Percentiles rank a stretch among this genome's conserved stretches.
phyloP scores from a whole-genome alignment of 208 protist species.

The Acanthamoeba triangularis region DNA sequence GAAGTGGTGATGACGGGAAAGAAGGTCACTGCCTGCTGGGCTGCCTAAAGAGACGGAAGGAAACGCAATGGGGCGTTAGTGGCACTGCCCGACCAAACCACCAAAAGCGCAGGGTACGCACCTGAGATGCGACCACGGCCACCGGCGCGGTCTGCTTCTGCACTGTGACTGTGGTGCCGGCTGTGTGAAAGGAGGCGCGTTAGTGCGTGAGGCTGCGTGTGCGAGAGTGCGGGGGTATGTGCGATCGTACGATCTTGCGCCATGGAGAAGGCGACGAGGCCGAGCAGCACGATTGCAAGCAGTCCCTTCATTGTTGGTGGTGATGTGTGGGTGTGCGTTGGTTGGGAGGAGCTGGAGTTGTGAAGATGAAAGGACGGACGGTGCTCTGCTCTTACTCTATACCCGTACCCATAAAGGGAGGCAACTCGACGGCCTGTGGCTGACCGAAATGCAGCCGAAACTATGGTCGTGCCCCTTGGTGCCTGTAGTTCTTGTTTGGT shows the following conservation, averaged over 20 bases:
- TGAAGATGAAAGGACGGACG: too few relatives aligned
- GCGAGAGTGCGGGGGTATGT: too few relatives aligned
- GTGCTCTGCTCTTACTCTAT: too few relatives aligned
- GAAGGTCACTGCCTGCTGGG: not conserved
- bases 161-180: not conserved
- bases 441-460: conserved; percentile 1
- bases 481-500: too few relatives aligned
- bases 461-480: not conserved
- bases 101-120: not conserved
- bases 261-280: not conserved
- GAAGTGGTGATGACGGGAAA: not conserved
- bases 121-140: not conserved
- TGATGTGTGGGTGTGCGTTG: not conserved
- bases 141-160: not conserved
- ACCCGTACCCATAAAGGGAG: too few relatives aligned
- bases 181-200: not conserved
- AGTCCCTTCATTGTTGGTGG: not conserved
- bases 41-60: not conserved
- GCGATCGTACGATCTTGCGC: not conserved
- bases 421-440: too few relatives aligned
- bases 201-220: not conserved
- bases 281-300: not conserved
- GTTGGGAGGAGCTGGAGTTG: too few relatives aligned
- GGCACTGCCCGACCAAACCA: too few relatives aligned
- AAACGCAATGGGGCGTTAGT: too few relatives aligned